Evolutionary conservation across 805 yeast species (phyloP), one percentile per base, ranked within the genome.

Genomic region (Starmerella apicola): DNA sequence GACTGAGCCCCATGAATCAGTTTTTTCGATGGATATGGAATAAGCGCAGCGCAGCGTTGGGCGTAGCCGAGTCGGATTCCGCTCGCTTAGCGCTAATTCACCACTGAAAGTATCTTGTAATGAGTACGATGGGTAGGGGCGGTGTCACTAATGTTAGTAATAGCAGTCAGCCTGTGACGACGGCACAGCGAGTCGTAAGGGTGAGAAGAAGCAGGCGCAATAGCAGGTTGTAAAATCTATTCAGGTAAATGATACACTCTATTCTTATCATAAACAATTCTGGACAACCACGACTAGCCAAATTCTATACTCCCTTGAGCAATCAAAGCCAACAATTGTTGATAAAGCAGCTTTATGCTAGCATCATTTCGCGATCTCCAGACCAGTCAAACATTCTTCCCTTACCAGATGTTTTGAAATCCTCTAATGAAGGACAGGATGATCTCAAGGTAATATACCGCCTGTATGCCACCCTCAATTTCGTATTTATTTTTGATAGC

Each of bases 381-480:
- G 66, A 72, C 28, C 94, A 86, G 53, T 85, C 96, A 46, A 82
- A 93, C 19, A 86, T 88, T 55, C 64, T 88, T 17, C 81, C 94
- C 0, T 85, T 94, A 1, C 97, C 97, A 0, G 81, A 93, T 7
- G 61, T 84, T 26, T 53, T 66, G 25, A 58, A 55, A 31, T 70
- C 44, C 60, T 76, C 41, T 41, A 83, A 78, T 9, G 78, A 45
- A 41, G 82, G 76, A 10, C 81, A 86, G 48, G 46, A 39, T 12
- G 76, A 42, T 41, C 80, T 88, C 49, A 78, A 83, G 46, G 94
- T 91, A 36, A 88, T 91, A 25, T 91, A 88, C 61, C 70, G 95
- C 45, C 93, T 84, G 55, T 91, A 86, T 54, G 97, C 97, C 10
- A 86, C 97, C 1, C 65, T 91, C n/a, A 88, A 82, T 59, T 91